Evolutionary conservation across 768 basidiomycete genomes (phyloP).

Genomic region (Nidularia sp.): DNA sequence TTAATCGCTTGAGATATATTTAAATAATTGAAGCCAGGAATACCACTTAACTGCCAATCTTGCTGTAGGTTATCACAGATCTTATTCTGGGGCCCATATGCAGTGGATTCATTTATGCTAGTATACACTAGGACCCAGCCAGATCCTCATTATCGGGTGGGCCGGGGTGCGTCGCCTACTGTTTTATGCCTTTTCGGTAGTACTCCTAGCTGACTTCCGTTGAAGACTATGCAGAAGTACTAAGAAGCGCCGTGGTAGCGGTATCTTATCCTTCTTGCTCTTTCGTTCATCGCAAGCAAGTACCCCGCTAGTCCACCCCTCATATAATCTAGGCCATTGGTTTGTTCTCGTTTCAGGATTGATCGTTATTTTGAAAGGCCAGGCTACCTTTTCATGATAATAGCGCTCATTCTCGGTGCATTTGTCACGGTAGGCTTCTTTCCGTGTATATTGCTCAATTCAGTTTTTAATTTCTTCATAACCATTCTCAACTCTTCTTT

Average conservation of each 20-base stretch:
- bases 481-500: conserved; percentile 55
- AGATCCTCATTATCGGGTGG: conserved; percentile 53
- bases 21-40: no score
- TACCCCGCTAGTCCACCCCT: background rate
- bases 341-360: conserved; percentile 30
- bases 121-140: conserved; percentile 40
- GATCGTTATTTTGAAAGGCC: conserved; percentile 52
- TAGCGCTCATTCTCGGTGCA: conserved; percentile 48
- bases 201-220: background rate
- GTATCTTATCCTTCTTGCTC: conserved; percentile 43
- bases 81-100: conserved; percentile 54
- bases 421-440: conserved; percentile 28
- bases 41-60: conserved; percentile 38
- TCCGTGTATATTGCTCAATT: background rate
- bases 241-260: conserved; percentile 60
- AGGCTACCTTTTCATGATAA: conserved; percentile 59
- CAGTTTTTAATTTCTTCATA: conserved; percentile 9
- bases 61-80: conserved; percentile 23
- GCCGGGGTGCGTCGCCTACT: conserved; percentile 18
- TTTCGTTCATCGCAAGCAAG: conserved; percentile 54
- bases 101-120: conserved; percentile 44
- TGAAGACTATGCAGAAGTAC: conserved; percentile 53
- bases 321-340: no score
- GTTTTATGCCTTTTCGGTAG: background rate
- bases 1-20: no score